phyloP scores from a whole-genome alignment of 805 yeast genomes.

The Priceomyces medius region DNA sequence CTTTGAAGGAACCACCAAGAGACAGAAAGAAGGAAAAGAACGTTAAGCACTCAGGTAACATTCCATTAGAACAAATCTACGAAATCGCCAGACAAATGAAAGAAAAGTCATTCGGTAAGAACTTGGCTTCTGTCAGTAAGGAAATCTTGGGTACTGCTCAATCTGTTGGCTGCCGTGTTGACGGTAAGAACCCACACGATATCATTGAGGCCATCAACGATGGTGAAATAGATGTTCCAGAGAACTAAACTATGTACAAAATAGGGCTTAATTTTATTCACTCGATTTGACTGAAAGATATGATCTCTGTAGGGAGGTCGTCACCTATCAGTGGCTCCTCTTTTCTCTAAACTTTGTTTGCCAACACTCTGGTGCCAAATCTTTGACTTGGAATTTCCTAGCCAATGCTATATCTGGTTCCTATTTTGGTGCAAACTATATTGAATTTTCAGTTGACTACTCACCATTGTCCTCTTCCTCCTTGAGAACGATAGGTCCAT shows the following conservation, averaged over 20 bases:
- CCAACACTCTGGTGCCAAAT: constrained; percentile 91
- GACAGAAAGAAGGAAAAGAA: constrained; percentile 99
- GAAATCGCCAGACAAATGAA: constrained; percentile 98
- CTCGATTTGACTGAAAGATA: constrained; percentile 5
- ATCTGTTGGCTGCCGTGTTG: constrained; percentile 99
- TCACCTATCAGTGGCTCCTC: not conserved
- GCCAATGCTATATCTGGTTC: constrained; percentile 59
- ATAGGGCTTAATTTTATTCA: constrained; percentile 30
- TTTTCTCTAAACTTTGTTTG: constrained; percentile 49
- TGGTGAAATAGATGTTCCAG: constrained; percentile 94
- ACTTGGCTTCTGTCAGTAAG: constrained; percentile 93
- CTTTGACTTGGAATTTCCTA: constrained; percentile 8
- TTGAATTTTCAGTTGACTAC: constrained; percentile 57
- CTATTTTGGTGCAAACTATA: constrained; percentile 92
- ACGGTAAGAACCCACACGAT: constrained; percentile 99
- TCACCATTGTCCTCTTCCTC: constrained; percentile 55
- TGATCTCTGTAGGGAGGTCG: constrained; percentile 5
- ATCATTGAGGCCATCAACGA: constrained; percentile 97
- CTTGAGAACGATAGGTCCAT: constrained; percentile 65
- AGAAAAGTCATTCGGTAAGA: constrained; percentile 97
- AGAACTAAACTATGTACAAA: constrained; percentile 56
- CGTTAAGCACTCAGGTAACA: constrained; percentile 99
- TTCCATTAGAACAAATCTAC: constrained; percentile 92
- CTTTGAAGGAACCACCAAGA: constrained; percentile 99
- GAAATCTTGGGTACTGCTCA: constrained; percentile 99